Conservation (phyloP, 73 alveolate genomes). For the Stentor roeselii region DNA sequence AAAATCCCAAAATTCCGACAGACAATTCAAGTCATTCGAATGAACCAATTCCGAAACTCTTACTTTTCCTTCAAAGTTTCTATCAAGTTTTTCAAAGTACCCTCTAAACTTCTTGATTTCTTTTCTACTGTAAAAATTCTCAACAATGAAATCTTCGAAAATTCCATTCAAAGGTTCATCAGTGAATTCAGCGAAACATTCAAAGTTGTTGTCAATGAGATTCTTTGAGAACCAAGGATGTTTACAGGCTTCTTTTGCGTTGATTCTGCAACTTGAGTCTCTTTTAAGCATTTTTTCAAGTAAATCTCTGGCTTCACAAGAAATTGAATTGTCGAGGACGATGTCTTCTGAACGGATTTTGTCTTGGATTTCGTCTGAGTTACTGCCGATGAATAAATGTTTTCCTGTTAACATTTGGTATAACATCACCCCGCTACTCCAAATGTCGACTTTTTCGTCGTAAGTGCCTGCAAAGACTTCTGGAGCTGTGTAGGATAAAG, state of each 20-base stretch:
- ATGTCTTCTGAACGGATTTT: neutral
- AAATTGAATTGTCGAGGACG: neutral
- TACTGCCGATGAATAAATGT: neutral
- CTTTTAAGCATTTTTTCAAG: neutral
- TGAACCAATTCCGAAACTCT: no score
- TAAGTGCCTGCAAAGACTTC: neutral
- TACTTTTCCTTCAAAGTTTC: no score
- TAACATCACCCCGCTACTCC: conserved; percentile 16
- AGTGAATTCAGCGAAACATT: no score
- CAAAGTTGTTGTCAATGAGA: no score
- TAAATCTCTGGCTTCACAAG: neutral
- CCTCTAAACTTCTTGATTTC: no score
- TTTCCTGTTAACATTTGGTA: conserved; percentile 3
- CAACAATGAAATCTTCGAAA: no score
- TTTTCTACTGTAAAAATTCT: no score
- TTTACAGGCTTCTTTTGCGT: neutral
- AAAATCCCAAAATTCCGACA: no score
- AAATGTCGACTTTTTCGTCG: conserved; percentile 18
- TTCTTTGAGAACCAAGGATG: no score
- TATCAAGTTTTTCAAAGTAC: no score
- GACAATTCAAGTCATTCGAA: no score
- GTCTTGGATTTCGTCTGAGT: neutral
- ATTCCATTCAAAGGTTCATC: no score
- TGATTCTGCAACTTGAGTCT: neutral
- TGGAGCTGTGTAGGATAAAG: neutral